Evolutionary conservation across 192 early-diverging fungal genomes (phyloP).

Genomic region (Gorgonomyces haynaldii): DNA sequence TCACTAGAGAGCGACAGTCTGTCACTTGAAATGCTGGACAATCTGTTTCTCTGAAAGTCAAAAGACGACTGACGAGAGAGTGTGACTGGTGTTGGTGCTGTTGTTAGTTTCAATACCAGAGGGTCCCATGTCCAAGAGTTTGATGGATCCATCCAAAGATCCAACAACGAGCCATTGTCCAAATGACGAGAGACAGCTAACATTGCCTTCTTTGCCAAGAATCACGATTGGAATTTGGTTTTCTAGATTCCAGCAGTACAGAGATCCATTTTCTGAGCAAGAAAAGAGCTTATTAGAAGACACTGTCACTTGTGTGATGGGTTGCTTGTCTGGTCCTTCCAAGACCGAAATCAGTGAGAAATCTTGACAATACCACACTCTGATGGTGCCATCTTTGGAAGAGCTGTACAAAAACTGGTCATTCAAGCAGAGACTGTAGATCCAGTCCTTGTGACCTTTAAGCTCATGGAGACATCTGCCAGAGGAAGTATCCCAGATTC

Average conservation of each 20-base stretch:
- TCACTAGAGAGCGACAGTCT: slow-evolving; percentile 23
- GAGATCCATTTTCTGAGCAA: too few relatives aligned
- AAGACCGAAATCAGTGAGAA: too few relatives aligned
- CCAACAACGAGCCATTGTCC: too few relatives aligned
- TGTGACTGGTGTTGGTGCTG: too few relatives aligned
- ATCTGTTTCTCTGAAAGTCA: not conserved
- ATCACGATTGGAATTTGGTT: too few relatives aligned
- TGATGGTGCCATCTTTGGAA: slow-evolving; percentile 12
- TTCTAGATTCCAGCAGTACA: too few relatives aligned
- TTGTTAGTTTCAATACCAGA: too few relatives aligned
- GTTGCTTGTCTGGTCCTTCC: not conserved
- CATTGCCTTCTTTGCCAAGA: too few relatives aligned
- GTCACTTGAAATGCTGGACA: slow-evolving; percentile 24
- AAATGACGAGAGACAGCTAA: too few relatives aligned
- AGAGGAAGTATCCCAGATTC: slow-evolving; percentile 14
- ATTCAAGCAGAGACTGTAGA: not conserved
- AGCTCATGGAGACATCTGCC: slow-evolving; percentile 5
- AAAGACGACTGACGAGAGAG: too few relatives aligned
- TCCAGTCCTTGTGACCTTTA: slow-evolving; percentile 1
- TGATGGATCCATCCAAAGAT: too few relatives aligned
- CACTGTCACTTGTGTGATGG: not conserved
- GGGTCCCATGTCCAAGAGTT: too few relatives aligned
- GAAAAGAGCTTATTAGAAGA: not conserved
- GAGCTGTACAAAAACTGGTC: slow-evolving; percentile 1
- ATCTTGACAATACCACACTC: slow-evolving; percentile 29